Evolutionary conservation across 495 filamentous ascomycete species (phyloP), one percentile per base, ranked within the genome.

Genomic region (Saxispiralis lemnorum): DNA sequence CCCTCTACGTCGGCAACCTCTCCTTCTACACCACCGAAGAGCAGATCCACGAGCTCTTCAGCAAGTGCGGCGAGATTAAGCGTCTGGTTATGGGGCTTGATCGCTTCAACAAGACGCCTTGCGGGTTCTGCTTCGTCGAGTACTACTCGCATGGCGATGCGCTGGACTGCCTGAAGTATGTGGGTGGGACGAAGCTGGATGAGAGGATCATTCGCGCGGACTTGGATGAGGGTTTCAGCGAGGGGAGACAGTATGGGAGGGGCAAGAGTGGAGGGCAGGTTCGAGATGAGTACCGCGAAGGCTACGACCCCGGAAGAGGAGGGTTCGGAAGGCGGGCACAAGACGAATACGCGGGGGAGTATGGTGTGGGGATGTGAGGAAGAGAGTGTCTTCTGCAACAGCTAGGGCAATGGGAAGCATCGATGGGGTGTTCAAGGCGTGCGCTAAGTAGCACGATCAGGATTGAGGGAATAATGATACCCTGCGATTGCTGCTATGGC

Each of bases 11-110:
- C 32, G 89, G 89, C 39, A 97, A 97, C 59, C 68, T 97, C 84
- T 97, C 89, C n/a, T 97, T 97, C 65, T 97, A 94, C 68, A 97
- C 89, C 10, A 97, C 89, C 35, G 89, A 97, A 59, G 89, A 97
- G 65, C 89, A 97, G 58, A 93, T 97, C 43, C 88, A 96, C 57
- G 92, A 94, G 42, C 38, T 51, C 42, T 49, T 38, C 43, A 35
- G 14, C 39, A 80, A 76, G 61, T 93, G 84, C 59, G 89, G 89
- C 45, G 88, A 95, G 66, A 88, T 97, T 59, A 96, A 95, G 62
- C 79, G 89, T 31, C 71, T 97, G 18, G 79, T 97, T n/a, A 97
- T 97, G 89, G 89, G 89, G 35, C 72, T 97, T 17, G 92, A 97
- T 57, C 78, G 89, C 14, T 89, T 86, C 66, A 81, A 79, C 63